phyloP scores from a whole-genome alignment of 2,329 filamentous ascomycete species.

The Fusarium chuoi region DNA sequence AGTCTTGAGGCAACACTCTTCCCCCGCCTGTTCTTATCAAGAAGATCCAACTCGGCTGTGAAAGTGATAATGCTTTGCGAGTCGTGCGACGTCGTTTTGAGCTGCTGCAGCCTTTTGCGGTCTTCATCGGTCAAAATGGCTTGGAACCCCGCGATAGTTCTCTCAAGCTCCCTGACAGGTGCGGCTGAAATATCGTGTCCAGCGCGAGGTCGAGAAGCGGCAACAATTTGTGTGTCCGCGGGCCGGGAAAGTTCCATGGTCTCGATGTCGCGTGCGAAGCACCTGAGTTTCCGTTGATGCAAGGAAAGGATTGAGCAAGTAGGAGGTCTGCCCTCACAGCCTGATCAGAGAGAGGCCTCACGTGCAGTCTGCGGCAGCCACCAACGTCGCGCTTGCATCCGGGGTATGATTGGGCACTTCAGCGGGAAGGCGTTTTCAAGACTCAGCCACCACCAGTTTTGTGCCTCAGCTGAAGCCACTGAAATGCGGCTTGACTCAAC shows the following conservation, averaged over 20 bases:
- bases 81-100: slow-evolving; percentile 10
- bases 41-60: slow-evolving; percentile 12
- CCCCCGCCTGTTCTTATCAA: slow-evolving; percentile 5
- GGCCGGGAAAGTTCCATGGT: background rate
- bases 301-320: accelerated
- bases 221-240: accelerated
- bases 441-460: background rate
- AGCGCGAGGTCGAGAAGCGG: background rate
- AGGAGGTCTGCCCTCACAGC: background rate
- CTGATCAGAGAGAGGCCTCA: background rate
- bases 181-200: background rate
- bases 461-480: background rate
- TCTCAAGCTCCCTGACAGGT: background rate
- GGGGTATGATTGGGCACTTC: background rate
- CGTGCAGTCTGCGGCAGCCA: background rate
- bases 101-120: slow-evolving; percentile 8
- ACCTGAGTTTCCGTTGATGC: accelerated
- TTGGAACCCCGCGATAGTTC: slow-evolving; percentile 11
- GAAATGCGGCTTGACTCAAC: background rate
- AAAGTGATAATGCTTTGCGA: slow-evolving; percentile 26
- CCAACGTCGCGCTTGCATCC: background rate
- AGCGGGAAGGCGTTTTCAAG: background rate
- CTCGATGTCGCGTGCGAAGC: too few species aligned
- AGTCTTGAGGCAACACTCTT: slow-evolving; percentile 24
- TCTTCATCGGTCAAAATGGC: slow-evolving; percentile 14